Conservation (phyloP, 106 monocot genomes). For the Acorus gramineus region DNA sequence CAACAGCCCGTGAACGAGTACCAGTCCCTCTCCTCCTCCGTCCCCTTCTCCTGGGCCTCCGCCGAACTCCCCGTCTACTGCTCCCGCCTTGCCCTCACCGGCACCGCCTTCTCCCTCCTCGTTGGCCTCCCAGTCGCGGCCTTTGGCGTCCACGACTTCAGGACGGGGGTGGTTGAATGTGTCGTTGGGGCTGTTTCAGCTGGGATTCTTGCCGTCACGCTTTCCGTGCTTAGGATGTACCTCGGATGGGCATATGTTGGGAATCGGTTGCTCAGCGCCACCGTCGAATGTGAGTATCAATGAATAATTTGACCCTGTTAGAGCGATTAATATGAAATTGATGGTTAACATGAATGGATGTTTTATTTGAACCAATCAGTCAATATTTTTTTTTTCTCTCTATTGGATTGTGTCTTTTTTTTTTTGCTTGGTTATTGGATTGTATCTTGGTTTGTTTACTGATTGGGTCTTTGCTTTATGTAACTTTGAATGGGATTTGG, state of each 20-base stretch:
- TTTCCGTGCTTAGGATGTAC: conserved; percentile 86
- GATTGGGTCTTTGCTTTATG: no score
- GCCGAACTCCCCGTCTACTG: conserved; percentile 42
- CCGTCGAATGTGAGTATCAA: conserved; percentile 60
- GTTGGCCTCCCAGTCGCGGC: conserved; percentile 77
- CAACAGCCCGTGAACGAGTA: conserved; percentile 97
- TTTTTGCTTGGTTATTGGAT: no score
- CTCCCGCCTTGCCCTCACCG: conserved; percentile 52
- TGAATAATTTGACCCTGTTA: no score
- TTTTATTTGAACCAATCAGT: no score
- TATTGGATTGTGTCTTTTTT: no score
- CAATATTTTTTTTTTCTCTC: no score
- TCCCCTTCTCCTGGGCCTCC: conserved; percentile 82
- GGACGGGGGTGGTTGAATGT: conserved; percentile 26
- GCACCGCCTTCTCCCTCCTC: conserved; percentile 53
- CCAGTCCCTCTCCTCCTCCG: conserved; percentile 60
- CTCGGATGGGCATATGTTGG: conserved; percentile 98
- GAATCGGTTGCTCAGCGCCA: conserved; percentile 93
- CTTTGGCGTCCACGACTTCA: conserved; percentile 39
- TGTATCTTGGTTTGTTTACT: no score
- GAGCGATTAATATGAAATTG: no score
- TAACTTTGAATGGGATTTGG: no score
- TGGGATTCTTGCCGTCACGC: conserved; percentile 64
- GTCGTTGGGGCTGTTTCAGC: conserved; percentile 44
- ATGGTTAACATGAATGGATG: no score